Percentiles rank a stretch among this genome's conserved stretches.
Evolutionary conservation across 2,329 filamentous ascomycete species (phyloP).

Genomic region (Alternaria novae-zelandiae): DNA sequence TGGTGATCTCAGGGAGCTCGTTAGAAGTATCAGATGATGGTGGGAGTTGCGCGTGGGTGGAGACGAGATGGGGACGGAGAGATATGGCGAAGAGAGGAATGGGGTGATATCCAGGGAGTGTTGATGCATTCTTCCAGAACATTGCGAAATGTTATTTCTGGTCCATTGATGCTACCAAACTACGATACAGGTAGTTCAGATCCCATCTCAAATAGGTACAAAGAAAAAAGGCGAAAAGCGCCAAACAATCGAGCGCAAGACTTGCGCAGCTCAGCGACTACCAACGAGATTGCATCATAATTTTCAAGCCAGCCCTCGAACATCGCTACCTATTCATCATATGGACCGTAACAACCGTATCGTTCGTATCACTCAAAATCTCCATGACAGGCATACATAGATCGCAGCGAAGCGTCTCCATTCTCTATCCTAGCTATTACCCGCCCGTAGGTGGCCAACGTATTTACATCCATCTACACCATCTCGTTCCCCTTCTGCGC

Average conservation of each 20-base stretch:
- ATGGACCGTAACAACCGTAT: neutral
- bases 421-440: conserved; percentile 1
- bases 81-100: neutral
- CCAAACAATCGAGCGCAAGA: neutral
- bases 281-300: neutral
- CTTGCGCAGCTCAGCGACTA: neutral
- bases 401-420: conserved; percentile 5
- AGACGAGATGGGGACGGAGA: too few species aligned
- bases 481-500: conserved; percentile 6
- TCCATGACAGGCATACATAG: neutral
- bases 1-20: conserved; percentile 56
- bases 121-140: neutral
- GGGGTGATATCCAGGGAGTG: neutral
- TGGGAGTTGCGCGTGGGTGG: neutral
- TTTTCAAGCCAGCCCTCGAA: neutral
- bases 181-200: neutral
- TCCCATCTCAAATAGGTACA: neutral
- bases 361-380: neutral
- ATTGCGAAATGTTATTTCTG: neutral
- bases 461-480: neutral
- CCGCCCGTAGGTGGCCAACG: neutral
- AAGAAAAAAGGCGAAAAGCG: neutral
- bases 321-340: neutral
- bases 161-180: neutral
- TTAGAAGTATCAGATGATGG: conserved; percentile 52